Evolutionary conservation across 192 early-diverging fungal species (phyloP).

Genomic region (Backusella circina): DNA sequence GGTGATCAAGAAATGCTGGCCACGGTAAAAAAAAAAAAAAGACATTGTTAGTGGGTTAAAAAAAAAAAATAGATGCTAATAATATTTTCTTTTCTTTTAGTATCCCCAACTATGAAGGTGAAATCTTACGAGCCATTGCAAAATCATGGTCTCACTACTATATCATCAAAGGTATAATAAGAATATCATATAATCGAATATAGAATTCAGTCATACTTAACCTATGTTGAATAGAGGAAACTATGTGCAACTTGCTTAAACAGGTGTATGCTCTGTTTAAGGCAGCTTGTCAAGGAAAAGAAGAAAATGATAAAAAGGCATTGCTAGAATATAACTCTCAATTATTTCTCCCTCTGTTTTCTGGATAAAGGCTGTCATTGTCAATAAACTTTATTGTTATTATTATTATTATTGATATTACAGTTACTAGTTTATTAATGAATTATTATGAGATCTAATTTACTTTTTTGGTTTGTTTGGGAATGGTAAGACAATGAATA

Average conservation of each 20-base stretch:
- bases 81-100: neutral
- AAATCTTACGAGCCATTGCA: slow-evolving; percentile 6
- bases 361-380: slow-evolving; percentile 5
- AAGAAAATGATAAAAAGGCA: neutral
- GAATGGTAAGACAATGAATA: slow-evolving; percentile 83
- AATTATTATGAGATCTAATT: neutral
- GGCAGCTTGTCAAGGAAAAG: slow-evolving; percentile 5
- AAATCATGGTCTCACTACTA: slow-evolving; percentile 9
- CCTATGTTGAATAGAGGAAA: neutral
- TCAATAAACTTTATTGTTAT: neutral
- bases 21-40: slow-evolving; percentile 3
- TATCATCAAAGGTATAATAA: neutral
- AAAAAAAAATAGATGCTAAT: neutral
- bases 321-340: neutral
- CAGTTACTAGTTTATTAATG: neutral
- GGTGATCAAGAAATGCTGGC: slow-evolving; percentile 7
- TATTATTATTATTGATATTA: neutral
- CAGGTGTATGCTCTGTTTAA: neutral
- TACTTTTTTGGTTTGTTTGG: slow-evolving; percentile 25
- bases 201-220: neutral
- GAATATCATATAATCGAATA: neutral
- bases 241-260: neutral
- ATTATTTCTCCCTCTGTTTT: neutral
- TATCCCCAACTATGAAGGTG: slow-evolving; percentile 3
- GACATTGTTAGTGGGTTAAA: too few relatives aligned